Evolutionary conservation across 2,329 filamentous ascomycete species (phyloP).

Genomic region (Whalleya microplaca): DNA sequence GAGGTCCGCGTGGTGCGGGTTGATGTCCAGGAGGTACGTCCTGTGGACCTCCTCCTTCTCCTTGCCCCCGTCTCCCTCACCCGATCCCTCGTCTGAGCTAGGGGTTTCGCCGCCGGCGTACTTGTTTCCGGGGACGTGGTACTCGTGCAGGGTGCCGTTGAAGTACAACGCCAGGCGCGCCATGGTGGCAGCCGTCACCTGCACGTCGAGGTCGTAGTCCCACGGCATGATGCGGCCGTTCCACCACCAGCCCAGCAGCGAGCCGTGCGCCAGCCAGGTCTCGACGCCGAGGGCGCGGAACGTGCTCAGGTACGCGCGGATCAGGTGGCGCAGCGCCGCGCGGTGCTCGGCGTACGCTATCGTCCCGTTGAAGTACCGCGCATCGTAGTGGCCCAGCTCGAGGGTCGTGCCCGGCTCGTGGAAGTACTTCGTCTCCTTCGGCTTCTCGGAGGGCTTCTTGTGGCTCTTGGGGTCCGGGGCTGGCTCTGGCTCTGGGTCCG

Average conservation of each 20-base stretch:
- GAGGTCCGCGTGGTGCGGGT: conserved; percentile 68
- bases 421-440: conserved; percentile 61
- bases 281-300: conserved; percentile 69
- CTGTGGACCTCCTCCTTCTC: conserved; percentile 37
- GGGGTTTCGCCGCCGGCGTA: conserved; percentile 35
- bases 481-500: too few species aligned
- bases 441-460: not conserved
- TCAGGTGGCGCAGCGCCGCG: conserved; percentile 68
- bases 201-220: conserved; percentile 85
- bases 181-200: conserved; percentile 71
- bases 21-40: conserved; percentile 75
- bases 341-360: conserved; percentile 69
- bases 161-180: conserved; percentile 64
- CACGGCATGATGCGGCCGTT: conserved; percentile 77
- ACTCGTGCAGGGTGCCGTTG: conserved; percentile 71
- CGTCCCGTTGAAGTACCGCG: conserved; percentile 66
- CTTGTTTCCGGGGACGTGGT: conserved; percentile 47
- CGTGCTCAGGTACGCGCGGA: conserved; percentile 73
- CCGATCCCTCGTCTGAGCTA: conserved; percentile 32
- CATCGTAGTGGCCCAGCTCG: conserved; percentile 73
- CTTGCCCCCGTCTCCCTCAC: conserved; percentile 40
- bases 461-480: not conserved
- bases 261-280: conserved; percentile 87
- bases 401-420: conserved; percentile 64
- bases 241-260: conserved; percentile 89